Percentiles rank a stretch among this genome's conserved stretches.
Evolutionary conservation across 1,284 basidiomycete genomes (phyloP).

Genomic region (Ceratobasidium sp.): DNA sequence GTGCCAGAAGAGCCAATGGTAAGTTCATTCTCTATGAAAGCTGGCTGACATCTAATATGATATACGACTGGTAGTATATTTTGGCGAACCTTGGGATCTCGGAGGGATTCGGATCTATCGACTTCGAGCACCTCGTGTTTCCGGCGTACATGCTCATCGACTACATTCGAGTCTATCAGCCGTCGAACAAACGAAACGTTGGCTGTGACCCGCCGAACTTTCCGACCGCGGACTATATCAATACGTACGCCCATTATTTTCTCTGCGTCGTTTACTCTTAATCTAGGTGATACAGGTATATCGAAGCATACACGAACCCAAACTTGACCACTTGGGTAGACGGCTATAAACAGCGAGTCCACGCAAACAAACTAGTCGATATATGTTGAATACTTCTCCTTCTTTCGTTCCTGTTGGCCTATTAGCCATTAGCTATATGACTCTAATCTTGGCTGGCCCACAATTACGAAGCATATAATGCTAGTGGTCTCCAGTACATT

Average conservation of each 20-base stretch:
- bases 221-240: constrained; percentile 83
- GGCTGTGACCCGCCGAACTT: constrained; percentile 86
- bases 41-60: too few species aligned
- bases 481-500: not conserved
- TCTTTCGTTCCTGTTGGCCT: constrained; percentile 79
- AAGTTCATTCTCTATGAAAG: too few species aligned
- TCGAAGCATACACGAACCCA: constrained; percentile 61
- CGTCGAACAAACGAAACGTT: constrained; percentile 74
- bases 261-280: too few species aligned
- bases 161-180: constrained; percentile 88
- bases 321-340: constrained; percentile 66
- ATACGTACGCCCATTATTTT: constrained; percentile 64
- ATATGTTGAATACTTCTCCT: constrained; percentile 77
- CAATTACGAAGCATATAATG: not conserved
- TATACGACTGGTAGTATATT: constrained; percentile 57
- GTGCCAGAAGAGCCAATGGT: constrained; percentile 48
- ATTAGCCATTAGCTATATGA: not conserved
- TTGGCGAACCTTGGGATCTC: constrained; percentile 88
- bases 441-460: too few species aligned
- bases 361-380: constrained; percentile 69
- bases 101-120: constrained; percentile 78
- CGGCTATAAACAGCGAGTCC: constrained; percentile 68
- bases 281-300: not conserved
- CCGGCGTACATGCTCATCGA: constrained; percentile 72
- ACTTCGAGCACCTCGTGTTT: constrained; percentile 76